Base-by-base conservation (phyloP, 2,329 filamentous ascomycete genomes). In the Pseudocercospora ulei region DNA sequence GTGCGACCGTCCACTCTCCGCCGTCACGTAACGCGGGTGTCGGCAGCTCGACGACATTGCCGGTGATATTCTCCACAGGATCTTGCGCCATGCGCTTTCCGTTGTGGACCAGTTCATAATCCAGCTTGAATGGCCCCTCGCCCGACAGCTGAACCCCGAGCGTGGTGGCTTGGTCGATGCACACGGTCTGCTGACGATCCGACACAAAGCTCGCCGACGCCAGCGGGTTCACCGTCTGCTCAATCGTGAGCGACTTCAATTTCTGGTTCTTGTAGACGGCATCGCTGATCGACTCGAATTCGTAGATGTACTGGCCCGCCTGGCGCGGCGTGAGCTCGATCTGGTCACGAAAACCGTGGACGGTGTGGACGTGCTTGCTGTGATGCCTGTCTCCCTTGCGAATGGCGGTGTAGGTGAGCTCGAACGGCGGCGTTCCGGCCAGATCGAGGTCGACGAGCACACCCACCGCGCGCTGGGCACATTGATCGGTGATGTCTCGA, bases 151-250 rank as follows among this genome's bases (percentile, higher is more conserved):
- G 63, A 24, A 95, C 76, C 39, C 84, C 76, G 17, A 90, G 75
- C 19, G 78, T 73, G 4, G 87, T 76, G 12, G 78, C 71, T 39
- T 93, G 80, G 43, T 90, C 85, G 39, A 96, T 80, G 57, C 90
- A 98, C 33, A 82, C 77, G 52, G 74, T 78, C 44, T 76, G 69
- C 13, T 68, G 65, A 12, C 70, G 65, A 5, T 68, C 66, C 16
- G 71, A 69, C 39, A 86, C 70, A 45, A 79, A 76, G 19, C 65
- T 64, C 14, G 88, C 88, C 6, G 81, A 83, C 4, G 90, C 88
- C 3, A 87, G 83, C 6, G 90, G 90, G 61, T 92, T 94, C 50
- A 98, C 88, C 53, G 85, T 79, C 61, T 96, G 88, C 61, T 92
- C 80, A 25, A 96, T 65, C 11, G 35, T 41, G 6, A 75, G 63